Conservation (phyloP, 2,329 filamentous ascomycete genomes). For the Phaeosphaeria sp. region DNA sequence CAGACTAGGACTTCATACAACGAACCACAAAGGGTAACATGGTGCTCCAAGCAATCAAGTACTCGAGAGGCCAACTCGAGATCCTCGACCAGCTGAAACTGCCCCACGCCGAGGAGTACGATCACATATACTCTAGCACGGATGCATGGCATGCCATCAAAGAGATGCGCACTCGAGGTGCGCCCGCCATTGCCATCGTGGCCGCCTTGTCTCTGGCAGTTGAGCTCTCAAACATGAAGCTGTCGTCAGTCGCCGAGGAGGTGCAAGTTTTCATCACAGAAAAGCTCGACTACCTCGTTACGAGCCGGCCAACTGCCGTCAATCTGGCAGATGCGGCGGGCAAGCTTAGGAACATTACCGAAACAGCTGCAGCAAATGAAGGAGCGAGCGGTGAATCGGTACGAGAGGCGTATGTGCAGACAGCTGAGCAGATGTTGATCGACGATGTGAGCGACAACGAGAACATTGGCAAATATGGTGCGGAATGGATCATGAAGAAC, state of each 20-base stretch:
- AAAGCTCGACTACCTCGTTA: constrained; percentile 85
- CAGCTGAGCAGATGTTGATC: constrained; percentile 84
- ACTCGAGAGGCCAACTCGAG: constrained; percentile 72
- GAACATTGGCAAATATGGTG: constrained; percentile 82
- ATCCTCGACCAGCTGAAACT: constrained; percentile 85
- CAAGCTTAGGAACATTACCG: constrained; percentile 74
- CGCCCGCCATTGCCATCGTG: constrained; percentile 97
- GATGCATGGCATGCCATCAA: constrained; percentile 85
- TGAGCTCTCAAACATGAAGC: constrained; percentile 70
- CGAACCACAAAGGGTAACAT: constrained; percentile 38
- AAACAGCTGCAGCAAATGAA: constrained; percentile 54
- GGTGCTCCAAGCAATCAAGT: constrained; percentile 79
- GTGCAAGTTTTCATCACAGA: constrained; percentile 72
- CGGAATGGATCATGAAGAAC: constrained; percentile 78
- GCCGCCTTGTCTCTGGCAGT: constrained; percentile 87
- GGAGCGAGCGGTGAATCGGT: constrained; percentile 62
- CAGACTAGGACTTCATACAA: constrained; percentile 1
- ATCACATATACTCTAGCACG: constrained; percentile 71
- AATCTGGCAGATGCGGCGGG: constrained; percentile 90
- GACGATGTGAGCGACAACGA: constrained; percentile 89
- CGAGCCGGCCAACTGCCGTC: constrained; percentile 90
- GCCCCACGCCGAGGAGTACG: constrained; percentile 81
- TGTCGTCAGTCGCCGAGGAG: constrained; percentile 63
- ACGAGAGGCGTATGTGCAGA: constrained; percentile 73
- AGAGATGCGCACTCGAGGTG: constrained; percentile 79